Percentiles rank a stretch among this genome's conserved stretches.
Evolutionary conservation across 768 basidiomycete species (phyloP).

Genomic region (Naganishia friedmannii): DNA sequence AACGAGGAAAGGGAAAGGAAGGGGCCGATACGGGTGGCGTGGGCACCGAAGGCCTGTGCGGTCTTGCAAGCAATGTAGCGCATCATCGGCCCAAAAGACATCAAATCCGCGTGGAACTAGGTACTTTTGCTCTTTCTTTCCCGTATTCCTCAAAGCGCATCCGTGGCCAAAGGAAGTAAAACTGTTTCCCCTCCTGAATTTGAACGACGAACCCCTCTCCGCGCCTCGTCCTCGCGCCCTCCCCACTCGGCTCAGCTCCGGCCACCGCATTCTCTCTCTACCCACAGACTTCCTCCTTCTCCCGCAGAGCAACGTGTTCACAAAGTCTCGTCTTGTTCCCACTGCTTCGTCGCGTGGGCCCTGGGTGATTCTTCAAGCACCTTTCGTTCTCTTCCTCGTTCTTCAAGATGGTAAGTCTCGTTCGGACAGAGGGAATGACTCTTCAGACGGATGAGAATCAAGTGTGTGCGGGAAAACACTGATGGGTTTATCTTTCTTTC

Average conservation of each 20-base stretch:
- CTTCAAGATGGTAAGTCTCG: conserved; percentile 23
- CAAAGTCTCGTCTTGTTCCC: neutral
- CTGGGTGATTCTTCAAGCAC: neutral
- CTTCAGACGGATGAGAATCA: too few relatives aligned
- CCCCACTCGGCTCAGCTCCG: neutral
- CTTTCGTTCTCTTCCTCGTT: neutral
- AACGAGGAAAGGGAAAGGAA: too few relatives aligned
- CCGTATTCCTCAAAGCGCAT: neutral
- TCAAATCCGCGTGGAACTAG: neutral
- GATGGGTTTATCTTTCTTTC: neutral
- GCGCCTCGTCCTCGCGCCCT: neutral
- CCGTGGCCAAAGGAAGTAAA: neutral
- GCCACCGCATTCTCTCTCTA: neutral
- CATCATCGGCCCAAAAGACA: neutral
- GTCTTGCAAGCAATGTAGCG: too few relatives aligned
- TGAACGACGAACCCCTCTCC: neutral
- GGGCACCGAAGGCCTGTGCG: too few relatives aligned
- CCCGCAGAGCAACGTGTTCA: neutral
- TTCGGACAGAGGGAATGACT: too few relatives aligned
- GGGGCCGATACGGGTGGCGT: too few relatives aligned
- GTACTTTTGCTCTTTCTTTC: neutral
- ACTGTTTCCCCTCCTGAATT: neutral
- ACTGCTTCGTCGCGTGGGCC: neutral
- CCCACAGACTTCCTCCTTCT: neutral
- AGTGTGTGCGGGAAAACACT: too few relatives aligned